These are phyloP conservation scores for Ophidiomyces ophidiicola DNA, from an alignment of 2,329 filamentous ascomycete species.

Conservation along the genomic window DNA sequence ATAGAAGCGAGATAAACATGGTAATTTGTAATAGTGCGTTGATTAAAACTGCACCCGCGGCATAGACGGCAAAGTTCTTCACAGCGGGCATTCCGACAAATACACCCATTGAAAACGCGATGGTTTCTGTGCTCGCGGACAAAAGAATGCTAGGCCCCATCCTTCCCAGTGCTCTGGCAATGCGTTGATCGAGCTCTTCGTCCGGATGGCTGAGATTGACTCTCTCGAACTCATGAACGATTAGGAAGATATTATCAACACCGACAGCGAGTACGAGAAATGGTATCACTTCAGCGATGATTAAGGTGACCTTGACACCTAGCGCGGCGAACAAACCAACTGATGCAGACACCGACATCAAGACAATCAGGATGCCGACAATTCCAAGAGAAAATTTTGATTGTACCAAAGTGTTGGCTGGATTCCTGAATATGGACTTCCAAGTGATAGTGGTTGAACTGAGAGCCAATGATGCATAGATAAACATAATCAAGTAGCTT, in stretches of 20 bases:
- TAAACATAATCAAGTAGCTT: conserved; percentile 97
- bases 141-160: conserved; percentile 96
- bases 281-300: conserved; percentile 96
- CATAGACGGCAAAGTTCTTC: conserved; percentile 92
- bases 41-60: conserved; percentile 89
- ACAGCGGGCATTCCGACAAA: conserved; percentile 98
- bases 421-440: conserved; percentile 66
- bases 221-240: conserved; percentile 94
- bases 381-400: conserved; percentile 96
- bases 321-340: conserved; percentile 88
- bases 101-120: conserved; percentile 81
- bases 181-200: conserved; percentile 70
- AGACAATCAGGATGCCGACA: conserved; percentile 82
- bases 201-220: conserved; percentile 88
- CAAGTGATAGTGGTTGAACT: conserved; percentile 75
- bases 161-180: conserved; percentile 77
- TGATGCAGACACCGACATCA: conserved; percentile 94
- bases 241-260: conserved; percentile 97
- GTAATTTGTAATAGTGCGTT: conserved; percentile 95
- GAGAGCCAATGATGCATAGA: conserved; percentile 86
- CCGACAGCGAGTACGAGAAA: conserved; percentile 94
- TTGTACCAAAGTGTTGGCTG: conserved; percentile 74
- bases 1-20: conserved; percentile 86
- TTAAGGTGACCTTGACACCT: conserved; percentile 87
- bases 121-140: conserved; percentile 86